Evolutionary conservation across 164 flowering plant species (phyloP).

Genomic region (Akebia trifoliata): DNA sequence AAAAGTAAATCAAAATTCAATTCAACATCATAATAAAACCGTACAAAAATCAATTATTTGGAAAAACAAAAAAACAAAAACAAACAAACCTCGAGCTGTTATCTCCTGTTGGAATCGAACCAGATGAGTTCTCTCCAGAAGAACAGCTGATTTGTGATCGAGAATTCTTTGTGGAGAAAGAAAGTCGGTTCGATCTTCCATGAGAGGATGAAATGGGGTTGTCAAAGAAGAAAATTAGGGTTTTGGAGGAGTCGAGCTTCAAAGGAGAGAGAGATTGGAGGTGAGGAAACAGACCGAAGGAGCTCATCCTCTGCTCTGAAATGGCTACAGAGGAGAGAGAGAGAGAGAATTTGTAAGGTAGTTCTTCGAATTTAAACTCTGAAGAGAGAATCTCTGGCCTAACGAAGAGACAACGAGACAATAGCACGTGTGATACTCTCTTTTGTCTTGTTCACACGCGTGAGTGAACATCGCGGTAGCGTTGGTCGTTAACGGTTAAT

Average conservation of each 20-base stretch:
- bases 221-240: slow-evolving; percentile 12
- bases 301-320: slow-evolving; percentile 20
- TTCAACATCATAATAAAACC: not conserved
- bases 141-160: slow-evolving; percentile 16
- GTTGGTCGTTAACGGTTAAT: too few relatives aligned
- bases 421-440: too few relatives aligned
- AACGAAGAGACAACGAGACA: too few relatives aligned
- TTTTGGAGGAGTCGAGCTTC: slow-evolving; percentile 16
- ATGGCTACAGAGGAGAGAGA: not conserved
- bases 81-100: slow-evolving; percentile 25
- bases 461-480: too few relatives aligned
- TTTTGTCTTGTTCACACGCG: too few relatives aligned
- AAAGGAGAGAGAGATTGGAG: slow-evolving; percentile 3
- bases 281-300: slow-evolving; percentile 18
- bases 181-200: slow-evolving; percentile 12
- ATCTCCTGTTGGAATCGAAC: slow-evolving; percentile 22
- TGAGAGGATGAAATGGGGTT: slow-evolving; percentile 1
- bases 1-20: not conserved
- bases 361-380: too few relatives aligned
- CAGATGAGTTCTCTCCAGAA: slow-evolving; percentile 18
- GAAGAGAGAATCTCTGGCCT: too few relatives aligned
- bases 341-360: not conserved
- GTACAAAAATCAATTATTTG: not conserved
- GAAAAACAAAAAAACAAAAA: not conserved
- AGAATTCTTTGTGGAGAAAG: slow-evolving; percentile 5